A percentile compares a stretch with the other conserved stretches of the same genome.
phyloP scores from a whole-genome alignment of 495 filamentous ascomycete species.

The Podospora conica region DNA sequence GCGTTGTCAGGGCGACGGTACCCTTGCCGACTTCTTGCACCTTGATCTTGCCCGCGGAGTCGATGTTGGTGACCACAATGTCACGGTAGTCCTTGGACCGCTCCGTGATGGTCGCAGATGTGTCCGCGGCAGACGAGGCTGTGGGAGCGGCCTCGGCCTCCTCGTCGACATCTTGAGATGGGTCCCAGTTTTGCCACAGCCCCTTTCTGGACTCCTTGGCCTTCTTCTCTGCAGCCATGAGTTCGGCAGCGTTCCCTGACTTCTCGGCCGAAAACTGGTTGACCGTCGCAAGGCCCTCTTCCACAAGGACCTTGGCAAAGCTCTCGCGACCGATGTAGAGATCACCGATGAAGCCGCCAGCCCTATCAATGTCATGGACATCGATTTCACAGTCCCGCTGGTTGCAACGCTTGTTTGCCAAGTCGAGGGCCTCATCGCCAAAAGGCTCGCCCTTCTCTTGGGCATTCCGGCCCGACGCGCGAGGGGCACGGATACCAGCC shows the following conservation, averaged over 20 bases:
- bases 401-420: slow-evolving; percentile 78
- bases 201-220: slow-evolving; percentile 85
- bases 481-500: slow-evolving; percentile 87
- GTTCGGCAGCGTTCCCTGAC: slow-evolving; percentile 79
- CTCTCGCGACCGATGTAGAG: slow-evolving; percentile 93
- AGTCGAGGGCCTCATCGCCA: slow-evolving; percentile 87
- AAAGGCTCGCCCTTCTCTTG: slow-evolving; percentile 86
- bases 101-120: slow-evolving; percentile 43
- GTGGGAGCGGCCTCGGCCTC: slow-evolving; percentile 45
- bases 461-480: slow-evolving; percentile 67
- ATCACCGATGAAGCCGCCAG: slow-evolving; percentile 93
- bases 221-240: slow-evolving; percentile 76
- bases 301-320: slow-evolving; percentile 87
- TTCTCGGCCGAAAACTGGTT: slow-evolving; percentile 95
- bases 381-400: slow-evolving; percentile 97
- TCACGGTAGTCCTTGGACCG: slow-evolving; percentile 82
- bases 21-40: slow-evolving; percentile 80
- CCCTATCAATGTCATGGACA: slow-evolving; percentile 89
- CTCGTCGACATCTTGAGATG: slow-evolving; percentile 64
- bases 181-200: slow-evolving; percentile 91
- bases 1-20: slow-evolving; percentile 69
- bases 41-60: slow-evolving; percentile 69
- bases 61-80: slow-evolving; percentile 83
- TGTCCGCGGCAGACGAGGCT: slow-evolving; percentile 39
- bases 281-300: slow-evolving; percentile 88